Base-by-base conservation (phyloP, 306 rosid genomes). In the Cyamopsis tetragonoloba region DNA sequence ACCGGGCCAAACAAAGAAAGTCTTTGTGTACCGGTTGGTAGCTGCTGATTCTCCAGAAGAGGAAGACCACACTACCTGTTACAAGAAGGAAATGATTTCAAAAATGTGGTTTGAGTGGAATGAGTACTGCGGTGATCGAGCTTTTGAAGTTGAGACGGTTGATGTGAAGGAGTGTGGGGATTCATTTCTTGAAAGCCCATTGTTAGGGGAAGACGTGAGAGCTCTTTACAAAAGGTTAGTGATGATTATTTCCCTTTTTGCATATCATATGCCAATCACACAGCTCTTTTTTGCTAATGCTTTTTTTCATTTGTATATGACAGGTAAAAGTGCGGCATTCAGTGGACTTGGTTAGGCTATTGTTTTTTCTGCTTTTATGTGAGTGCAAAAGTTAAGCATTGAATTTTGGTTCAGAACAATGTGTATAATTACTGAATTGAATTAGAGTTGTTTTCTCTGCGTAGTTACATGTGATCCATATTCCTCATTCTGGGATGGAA, bases 61-160 rank as follows among this genome's bases (percentile, higher is more conserved):
- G 24, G 62, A 56, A 56, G 62, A 56, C 9, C 62, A 0, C 61
- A 6, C 1, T 2, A 73, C 87, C 41, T 89, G 98, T 76, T 89
- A 80, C 82, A 88, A 82, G 76, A 93, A 93, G 74, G 97, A 89
- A 58, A 23, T 80, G 26, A 89, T 88, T 51, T 83, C 98, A 1
- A 89, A 79, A 75, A 89, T 93, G 97, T 93, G 98, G 98, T 93
- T 93, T 55, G 98, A 93, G 63, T 93, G 97, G 98, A 89, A 89
- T 0, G 90, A 93, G 62, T 82, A 82, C 27, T 88, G 88, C 14
- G 96, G 97, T 32, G 81, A 80, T 41, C 72, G 56, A 0, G 80
- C 89, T 59, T 85, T 88, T 50, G 79, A 78, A 57, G 82, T 86
- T 24, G 79, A 78, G 66, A 80, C 86, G 1, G 84, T 88, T 20